Base-by-base conservation (phyloP, 2,329 filamentous ascomycete species). In the Fusarium graminum region DNA sequence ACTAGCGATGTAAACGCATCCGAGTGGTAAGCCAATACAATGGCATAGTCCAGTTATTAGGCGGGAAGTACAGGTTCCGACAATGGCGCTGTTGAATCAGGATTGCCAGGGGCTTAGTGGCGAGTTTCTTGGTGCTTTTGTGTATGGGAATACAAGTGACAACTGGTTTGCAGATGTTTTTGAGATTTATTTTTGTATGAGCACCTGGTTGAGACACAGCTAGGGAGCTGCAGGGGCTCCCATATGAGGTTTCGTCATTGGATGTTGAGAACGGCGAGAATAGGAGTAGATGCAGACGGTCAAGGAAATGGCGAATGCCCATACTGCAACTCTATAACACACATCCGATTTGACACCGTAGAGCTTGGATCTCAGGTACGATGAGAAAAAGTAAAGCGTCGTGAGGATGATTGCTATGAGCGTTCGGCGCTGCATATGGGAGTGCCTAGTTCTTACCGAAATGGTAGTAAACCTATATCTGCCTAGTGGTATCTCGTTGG, bases 271-370 rank as follows among this genome's bases (percentile, higher is more conserved):
- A 34, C 8, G 17, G 59, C 44, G 34, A 38, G 49, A 46, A 38
- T 64, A 40, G 40, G 39, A 39, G 39, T 39, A 39, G 45, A 49
- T 66, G 60, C 59, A 61, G 53, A 55, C 51, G 55, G 57, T 42
- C 49, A 46, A 67, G 38, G 16, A 66, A 49, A 59, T 63, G 43
- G 36, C 30, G 45, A 60, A 45, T 58, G 25, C 16, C 52, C 42
- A 46, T 40, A 49, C 46, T 49, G 49, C 44, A 55, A 71, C 46
- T 50, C 65, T 61, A 68, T 51, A 60, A 52, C 36, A 28, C 63
- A 49, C 53, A 59, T 53, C 44, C 45, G 47, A 66, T 55, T 57
- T 50, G 36, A 42, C 44, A 49, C 46, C 42, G 43, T 41, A 30
- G 42, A 58, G 26, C 42, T 29, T 54, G 43, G 59, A 47, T 53